Base-by-base conservation (phyloP, 2,329 filamentous ascomycete species). In the Fusarium drepaniforme region DNA sequence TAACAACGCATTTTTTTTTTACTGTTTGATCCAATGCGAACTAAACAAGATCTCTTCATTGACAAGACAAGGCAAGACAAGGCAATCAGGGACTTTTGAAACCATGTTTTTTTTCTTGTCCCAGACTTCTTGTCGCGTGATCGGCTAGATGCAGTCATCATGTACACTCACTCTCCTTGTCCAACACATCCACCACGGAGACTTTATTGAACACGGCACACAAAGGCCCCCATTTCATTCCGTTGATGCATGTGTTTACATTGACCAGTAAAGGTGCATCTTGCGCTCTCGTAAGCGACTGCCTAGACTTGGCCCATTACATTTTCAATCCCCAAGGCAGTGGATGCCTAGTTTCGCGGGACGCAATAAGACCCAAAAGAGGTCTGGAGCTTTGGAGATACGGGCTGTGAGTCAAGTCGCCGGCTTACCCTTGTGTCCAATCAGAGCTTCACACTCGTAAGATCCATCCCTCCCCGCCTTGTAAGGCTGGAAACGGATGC, bases 371-470 rank as follows among this genome's bases (percentile, higher is more conserved):
- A 53, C 18, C 49, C 49, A 21, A 33, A 33, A 30, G 9, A 23
- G 46, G 46, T 53, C 49, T 30, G 23, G 16, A 28, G 38, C 40
- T 16, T 28, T 70, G 12, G 56, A 59, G 56, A 57, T 16, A 53
- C 71, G 71, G 63, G 56, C 59, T 74, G 71, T 73, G 72, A 74
- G 58, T 74, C 72, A 74, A 58, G 49, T 66, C 33, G 18, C 57
- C 37, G 56, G 3, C 21, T 23, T 18, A 30, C 56, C 25, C 38
- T 18, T 23, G 37, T 30, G 42, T 18, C 25, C 64, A 46, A 60
- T 60, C 37, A 60, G 7, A 30, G 18, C 12, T 3, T 13, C 25
- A 23, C 3, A 1, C 16, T 30, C 57, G 46, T 44, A 30, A 25
- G 28, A 42, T n/a, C 9, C 40, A n/a, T 49, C 44, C 44, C 44